phyloP scores from a whole-genome alignment of 176 grass and related monocot species.

The Oryza glumipatula region DNA sequence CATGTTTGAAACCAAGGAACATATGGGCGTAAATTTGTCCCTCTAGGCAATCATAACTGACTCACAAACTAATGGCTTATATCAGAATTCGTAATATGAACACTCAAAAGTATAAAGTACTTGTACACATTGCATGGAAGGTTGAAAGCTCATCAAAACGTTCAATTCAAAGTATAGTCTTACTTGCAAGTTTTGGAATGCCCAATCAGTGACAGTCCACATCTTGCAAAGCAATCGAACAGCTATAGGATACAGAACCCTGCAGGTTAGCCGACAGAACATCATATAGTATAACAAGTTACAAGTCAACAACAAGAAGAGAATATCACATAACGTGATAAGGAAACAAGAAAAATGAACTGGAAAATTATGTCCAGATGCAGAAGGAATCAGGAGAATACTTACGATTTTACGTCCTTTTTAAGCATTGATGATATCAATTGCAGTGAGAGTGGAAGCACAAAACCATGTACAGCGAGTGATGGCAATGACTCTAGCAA shows the following conservation, averaged over 20 bases:
- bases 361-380: background rate
- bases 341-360: constrained; percentile 37
- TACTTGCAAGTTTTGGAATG: constrained; percentile 95
- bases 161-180: constrained; percentile 46
- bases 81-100: constrained; percentile 23
- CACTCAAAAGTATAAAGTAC: constrained; percentile 26
- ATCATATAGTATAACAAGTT: background rate
- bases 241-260: constrained; percentile 69
- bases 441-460: constrained; percentile 82
- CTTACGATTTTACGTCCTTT: constrained; percentile 67
- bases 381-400: constrained; percentile 21
- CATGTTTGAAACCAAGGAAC: constrained; percentile 20
- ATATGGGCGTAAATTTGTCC: constrained; percentile 23
- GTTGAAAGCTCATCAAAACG: constrained; percentile 17
- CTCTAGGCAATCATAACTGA: background rate
- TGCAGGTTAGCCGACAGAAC: constrained; percentile 37
- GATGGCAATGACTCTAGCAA: constrained; percentile 83
- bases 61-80: constrained; percentile 12
- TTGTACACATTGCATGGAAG: constrained; percentile 6
- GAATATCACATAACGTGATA: background rate
- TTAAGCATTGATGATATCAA: constrained; percentile 84
- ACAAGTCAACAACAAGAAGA: background rate
- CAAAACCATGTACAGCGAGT: constrained; percentile 71
- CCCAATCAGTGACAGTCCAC: constrained; percentile 73
- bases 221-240: constrained; percentile 90